A percentile compares a stretch with the other conserved stretches of the same genome.
Conservation (phyloP, 208 protist species). For the Leishmania guyanensis region DNA sequence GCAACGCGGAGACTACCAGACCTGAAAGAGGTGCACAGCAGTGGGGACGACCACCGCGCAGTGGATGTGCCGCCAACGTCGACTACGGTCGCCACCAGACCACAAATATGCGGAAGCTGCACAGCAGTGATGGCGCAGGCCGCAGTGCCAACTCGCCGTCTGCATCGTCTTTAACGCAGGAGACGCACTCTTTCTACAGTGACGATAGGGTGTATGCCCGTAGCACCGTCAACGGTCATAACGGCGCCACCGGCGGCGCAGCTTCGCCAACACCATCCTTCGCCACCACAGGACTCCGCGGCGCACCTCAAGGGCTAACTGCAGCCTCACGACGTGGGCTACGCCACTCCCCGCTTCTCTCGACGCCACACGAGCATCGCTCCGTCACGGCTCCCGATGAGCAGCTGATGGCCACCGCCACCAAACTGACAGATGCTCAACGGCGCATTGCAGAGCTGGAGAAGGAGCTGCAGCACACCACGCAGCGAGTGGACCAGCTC, state of each 20-base stretch:
- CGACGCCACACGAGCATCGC: not conserved
- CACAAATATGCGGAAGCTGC: not conserved
- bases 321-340: not conserved
- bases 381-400: not conserved
- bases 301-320: not conserved
- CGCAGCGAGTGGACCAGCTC: constrained; percentile 53
- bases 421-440: constrained; percentile 20
- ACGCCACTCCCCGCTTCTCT: not conserved
- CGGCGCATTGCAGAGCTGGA: constrained; percentile 37
- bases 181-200: not conserved
- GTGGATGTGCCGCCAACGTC: not conserved
- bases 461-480: constrained; percentile 40
- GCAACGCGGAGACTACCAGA: not conserved
- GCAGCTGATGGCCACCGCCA: constrained; percentile 6
- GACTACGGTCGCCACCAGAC: not conserved
- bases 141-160: not conserved
- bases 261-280: constrained; percentile 1
- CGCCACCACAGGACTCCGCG: not conserved
- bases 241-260: not conserved
- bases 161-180: constrained; percentile 4
- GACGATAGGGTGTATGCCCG: not conserved
- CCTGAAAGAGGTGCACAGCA: not conserved
- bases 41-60: constrained; percentile 18
- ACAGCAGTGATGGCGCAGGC: not conserved
- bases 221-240: not conserved